Conservation (phyloP, 2,329 filamentous ascomycete genomes). For the Pseudocercospora eumusae region DNA sequence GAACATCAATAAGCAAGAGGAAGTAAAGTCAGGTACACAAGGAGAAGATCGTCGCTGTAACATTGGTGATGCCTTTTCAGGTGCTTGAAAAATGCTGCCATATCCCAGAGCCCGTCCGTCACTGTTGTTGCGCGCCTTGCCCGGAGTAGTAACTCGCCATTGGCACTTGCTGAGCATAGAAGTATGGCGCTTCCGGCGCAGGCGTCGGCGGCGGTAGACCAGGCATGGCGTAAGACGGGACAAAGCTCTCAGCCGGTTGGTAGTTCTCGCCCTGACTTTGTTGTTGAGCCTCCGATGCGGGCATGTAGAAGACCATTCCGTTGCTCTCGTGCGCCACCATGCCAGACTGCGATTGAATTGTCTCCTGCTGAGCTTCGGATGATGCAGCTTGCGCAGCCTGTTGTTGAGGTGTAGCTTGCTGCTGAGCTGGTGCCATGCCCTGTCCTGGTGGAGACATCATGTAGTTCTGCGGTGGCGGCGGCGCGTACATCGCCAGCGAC, state of each 20-base stretch:
- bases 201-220: conserved; percentile 36
- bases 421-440: conserved; percentile 31
- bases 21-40: conserved; percentile 8
- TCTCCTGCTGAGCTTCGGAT: conserved; percentile 14
- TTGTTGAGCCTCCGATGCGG: conserved; percentile 36
- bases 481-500: conserved; percentile 38
- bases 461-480: conserved; percentile 35
- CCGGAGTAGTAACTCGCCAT: conserved; percentile 27
- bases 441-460: conserved; percentile 41
- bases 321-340: conserved; percentile 84
- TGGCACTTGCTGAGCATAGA: conserved; percentile 29
- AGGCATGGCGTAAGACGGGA: conserved; percentile 39
- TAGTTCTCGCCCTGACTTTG: conserved; percentile 33
- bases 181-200: conserved; percentile 30
- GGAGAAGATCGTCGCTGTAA: not conserved
- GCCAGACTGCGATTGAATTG: conserved; percentile 49
- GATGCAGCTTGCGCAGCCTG: conserved; percentile 20
- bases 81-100: not conserved
- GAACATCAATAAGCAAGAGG: conserved; percentile 12
- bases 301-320: conserved; percentile 89
- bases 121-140: conserved; percentile 24
- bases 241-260: conserved; percentile 40
- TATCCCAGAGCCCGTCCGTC: no score
- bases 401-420: conserved; percentile 29
- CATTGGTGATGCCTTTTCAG: conserved; percentile 1